Conservation (phyloP, 768 basidiomycete genomes). For the Phaeotremella fagi region DNA sequence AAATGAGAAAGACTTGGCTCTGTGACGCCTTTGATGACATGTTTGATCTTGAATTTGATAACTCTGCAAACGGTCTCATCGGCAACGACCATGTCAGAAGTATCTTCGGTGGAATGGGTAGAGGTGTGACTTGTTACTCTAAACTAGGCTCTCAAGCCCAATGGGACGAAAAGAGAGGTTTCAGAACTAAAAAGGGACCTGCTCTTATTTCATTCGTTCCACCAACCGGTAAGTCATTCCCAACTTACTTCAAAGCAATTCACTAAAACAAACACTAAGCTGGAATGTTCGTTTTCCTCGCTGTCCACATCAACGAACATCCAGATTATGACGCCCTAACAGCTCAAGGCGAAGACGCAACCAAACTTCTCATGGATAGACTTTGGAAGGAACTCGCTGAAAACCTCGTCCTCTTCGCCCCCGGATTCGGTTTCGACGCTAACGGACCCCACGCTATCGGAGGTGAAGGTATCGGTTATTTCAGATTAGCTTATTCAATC, state of each 20-base stretch:
- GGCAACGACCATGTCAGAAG: slow-evolving; percentile 41
- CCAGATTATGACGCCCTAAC: slow-evolving; percentile 49
- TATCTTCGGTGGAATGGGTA: slow-evolving; percentile 42
- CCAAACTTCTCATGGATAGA: slow-evolving; percentile 53
- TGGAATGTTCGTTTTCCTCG: slow-evolving; percentile 76
- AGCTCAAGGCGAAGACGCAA: slow-evolving; percentile 39
- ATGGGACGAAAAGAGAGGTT: slow-evolving; percentile 52
- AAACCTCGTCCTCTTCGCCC: slow-evolving; percentile 57
- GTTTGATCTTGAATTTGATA: slow-evolving; percentile 57
- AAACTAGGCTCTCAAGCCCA: slow-evolving; percentile 37
- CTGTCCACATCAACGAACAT: slow-evolving; percentile 60
- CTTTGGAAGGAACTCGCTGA: slow-evolving; percentile 58
- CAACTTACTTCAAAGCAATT: neutral
- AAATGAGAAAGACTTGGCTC: slow-evolving; percentile 47
- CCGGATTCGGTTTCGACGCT: slow-evolving; percentile 55
- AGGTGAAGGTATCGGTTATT: slow-evolving; percentile 44
- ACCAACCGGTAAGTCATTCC: slow-evolving; percentile 51
- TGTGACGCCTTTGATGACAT: slow-evolving; percentile 62
- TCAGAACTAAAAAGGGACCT: slow-evolving; percentile 21
- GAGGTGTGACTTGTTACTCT: slow-evolving; percentile 54
- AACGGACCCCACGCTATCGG: slow-evolving; percentile 37
- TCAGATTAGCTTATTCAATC: slow-evolving; percentile 48
- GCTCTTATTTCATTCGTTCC: slow-evolving; percentile 66
- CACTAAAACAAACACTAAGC: slow-evolving; percentile 41
- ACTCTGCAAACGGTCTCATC: slow-evolving; percentile 22